Percentiles rank a stretch among this genome's conserved stretches.
phyloP scores from a whole-genome alignment of 495 filamentous ascomycete species.

The Penicillium flavigenum region DNA sequence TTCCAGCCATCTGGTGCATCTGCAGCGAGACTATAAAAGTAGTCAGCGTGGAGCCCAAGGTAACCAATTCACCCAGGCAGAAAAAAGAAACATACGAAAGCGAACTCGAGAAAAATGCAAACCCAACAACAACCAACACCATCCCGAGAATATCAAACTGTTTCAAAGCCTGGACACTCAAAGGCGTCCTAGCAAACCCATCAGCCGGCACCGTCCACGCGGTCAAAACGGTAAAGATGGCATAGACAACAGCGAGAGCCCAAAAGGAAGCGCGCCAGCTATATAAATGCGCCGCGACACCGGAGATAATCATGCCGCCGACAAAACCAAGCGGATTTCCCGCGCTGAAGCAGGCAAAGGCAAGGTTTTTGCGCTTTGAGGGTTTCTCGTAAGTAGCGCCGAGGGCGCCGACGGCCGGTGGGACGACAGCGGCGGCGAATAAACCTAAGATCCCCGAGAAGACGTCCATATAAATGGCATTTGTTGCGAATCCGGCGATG shows the following conservation, averaged over 20 bases:
- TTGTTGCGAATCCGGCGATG: conserved; percentile 60
- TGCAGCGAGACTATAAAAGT: conserved; percentile 39
- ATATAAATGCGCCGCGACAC: conserved; percentile 64
- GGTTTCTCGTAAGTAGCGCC: conserved; percentile 63
- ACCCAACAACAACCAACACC: conserved; percentile 59
- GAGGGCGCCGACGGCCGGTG: conserved; percentile 64
- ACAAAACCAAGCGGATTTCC: conserved; percentile 72
- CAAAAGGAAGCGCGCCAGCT: conserved; percentile 68
- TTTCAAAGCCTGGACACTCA: conserved; percentile 51
- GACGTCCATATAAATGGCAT: conserved; percentile 62
- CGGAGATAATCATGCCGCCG: conserved; percentile 63
- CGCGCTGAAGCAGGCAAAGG: conserved; percentile 66
- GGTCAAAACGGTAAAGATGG: conserved; percentile 56
- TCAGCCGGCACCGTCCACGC: conserved; percentile 65
- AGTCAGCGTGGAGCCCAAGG: conserved; percentile 11
- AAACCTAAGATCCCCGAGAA: conserved; percentile 64
- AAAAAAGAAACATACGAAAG: conserved; percentile 48
- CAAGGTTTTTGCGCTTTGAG: conserved; percentile 62
- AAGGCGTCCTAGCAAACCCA: conserved; percentile 42
- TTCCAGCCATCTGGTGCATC: conserved; percentile 62
- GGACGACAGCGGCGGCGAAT: conserved; percentile 61
- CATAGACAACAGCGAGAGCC: conserved; percentile 61
- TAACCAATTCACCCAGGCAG: background rate
- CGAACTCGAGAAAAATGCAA: conserved; percentile 62
- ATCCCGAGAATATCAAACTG: conserved; percentile 67